Conservation (phyloP, 345 rosid genomes). For the Ricinus communis region DNA sequence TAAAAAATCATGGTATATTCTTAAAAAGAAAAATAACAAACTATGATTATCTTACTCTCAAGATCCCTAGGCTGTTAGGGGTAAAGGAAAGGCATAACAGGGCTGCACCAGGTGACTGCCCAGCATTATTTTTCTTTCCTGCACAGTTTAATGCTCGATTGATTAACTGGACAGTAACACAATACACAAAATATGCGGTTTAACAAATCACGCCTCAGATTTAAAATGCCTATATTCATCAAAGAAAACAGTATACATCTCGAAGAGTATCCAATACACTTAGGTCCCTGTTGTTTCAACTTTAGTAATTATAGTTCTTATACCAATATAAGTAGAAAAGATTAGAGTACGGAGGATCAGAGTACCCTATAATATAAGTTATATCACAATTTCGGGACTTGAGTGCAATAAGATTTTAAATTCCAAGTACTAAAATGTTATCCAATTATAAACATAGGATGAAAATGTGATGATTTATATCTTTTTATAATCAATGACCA, state of each 20-base stretch:
- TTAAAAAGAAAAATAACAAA: constrained; percentile 16
- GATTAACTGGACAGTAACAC: not conserved
- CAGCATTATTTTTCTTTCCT: constrained; percentile 52
- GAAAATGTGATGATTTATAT: too few species aligned
- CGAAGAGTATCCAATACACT: not conserved
- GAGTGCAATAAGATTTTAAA: too few species aligned
- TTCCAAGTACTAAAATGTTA: too few species aligned
- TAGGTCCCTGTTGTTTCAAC: too few species aligned
- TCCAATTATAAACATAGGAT: too few species aligned
- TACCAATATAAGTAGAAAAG: too few species aligned
- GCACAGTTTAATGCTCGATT: constrained; percentile 33
- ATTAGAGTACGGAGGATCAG: too few species aligned
- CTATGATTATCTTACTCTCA: constrained; percentile 46
- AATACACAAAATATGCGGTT: not conserved
- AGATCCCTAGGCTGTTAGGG: constrained; percentile 43
- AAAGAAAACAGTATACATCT: not conserved
- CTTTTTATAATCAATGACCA: too few species aligned
- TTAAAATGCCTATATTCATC: not conserved
- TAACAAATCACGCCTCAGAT: not conserved
- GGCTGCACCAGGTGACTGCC: constrained; percentile 82
- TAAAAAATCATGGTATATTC: constrained; percentile 18
- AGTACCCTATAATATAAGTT: too few species aligned
- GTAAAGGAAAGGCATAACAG: constrained; percentile 63
- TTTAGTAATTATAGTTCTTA: too few species aligned
- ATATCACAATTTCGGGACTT: too few species aligned